Conservation (phyloP, 2,329 filamentous ascomycete genomes). For the Epichloe sibirici region DNA sequence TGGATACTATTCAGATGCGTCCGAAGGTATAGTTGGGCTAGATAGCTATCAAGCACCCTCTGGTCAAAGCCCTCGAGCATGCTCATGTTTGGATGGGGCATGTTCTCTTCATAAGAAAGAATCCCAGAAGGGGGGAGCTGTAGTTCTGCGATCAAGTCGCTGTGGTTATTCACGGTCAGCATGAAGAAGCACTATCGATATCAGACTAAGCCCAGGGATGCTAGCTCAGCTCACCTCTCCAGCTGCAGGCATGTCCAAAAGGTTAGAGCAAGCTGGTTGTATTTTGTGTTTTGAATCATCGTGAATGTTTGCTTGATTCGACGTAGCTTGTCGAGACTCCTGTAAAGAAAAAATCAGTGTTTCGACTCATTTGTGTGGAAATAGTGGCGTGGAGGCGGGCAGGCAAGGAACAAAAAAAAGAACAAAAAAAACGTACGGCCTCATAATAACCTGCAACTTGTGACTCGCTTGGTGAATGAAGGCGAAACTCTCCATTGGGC, state of each 20-base stretch:
- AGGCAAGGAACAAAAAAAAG: neutral
- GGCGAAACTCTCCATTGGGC: conserved; percentile 72
- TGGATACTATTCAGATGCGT: conserved; percentile 55
- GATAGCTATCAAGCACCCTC: conserved; percentile 45
- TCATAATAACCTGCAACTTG: conserved; percentile 58
- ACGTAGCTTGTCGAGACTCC: conserved; percentile 37
- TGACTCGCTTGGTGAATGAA: conserved; percentile 46
- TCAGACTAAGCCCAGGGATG: no score
- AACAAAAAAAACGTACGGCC: conserved; percentile 43
- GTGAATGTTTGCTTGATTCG: conserved; percentile 24
- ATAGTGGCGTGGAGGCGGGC: neutral
- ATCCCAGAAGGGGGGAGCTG: conserved; percentile 48
- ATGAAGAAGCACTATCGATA: neutral
- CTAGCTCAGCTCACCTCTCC: conserved; percentile 52
- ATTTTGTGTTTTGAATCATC: conserved; percentile 29
- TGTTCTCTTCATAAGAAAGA: conserved; percentile 47
- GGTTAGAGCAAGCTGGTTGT: conserved; percentile 58
- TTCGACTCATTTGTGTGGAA: neutral
- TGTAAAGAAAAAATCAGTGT: conserved; percentile 12
- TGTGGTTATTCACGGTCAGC: conserved; percentile 18
- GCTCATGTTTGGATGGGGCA: conserved; percentile 52
- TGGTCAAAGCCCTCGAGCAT: conserved; percentile 30
- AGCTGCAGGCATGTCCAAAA: conserved; percentile 93
- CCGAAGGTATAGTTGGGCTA: conserved; percentile 50
- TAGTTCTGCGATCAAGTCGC: conserved; percentile 86